A percentile compares a stretch with the other conserved stretches of the same genome.
Evolutionary conservation across 139 green algal species (phyloP).

Genomic region (Closterium sp.): DNA sequence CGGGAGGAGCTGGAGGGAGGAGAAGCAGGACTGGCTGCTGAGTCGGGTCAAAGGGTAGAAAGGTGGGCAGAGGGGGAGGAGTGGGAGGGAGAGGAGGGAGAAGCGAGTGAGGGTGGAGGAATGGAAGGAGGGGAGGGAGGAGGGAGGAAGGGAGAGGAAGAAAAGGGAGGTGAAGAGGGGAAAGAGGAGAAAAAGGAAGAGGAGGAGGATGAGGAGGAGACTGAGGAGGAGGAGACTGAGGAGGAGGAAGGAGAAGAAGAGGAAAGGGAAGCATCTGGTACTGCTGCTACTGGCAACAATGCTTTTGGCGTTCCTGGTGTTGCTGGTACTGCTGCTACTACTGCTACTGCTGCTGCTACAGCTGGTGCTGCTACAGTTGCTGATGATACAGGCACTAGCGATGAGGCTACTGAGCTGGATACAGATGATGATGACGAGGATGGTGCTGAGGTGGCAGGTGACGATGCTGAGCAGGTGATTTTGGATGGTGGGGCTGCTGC

Average conservation of each 20-base stretch:
- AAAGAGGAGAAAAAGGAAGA: background rate
- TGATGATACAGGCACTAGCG: background rate
- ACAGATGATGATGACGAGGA: background rate
- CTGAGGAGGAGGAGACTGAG: background rate
- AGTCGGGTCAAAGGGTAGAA: background rate
- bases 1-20: background rate
- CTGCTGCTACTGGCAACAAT: no score
- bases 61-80: background rate
- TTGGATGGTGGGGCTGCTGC: background rate
- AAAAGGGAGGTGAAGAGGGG: background rate
- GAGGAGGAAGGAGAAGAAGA: background rate
- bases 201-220: background rate
- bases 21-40: background rate
- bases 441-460: background rate
- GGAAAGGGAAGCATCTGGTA: background rate
- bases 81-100: background rate
- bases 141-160: background rate
- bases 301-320: background rate
- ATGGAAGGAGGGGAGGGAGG: background rate
- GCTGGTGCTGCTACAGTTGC: background rate
- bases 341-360: background rate
- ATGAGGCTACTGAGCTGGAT: background rate
- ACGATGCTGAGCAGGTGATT: background rate
- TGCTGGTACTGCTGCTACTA: background rate
- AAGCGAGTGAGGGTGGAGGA: background rate